Percentiles rank a stretch among this genome's conserved stretches.
These are phyloP conservation scores for Spatholobus suberectus DNA, from an alignment of 306 rosid genomes.

Conservation along the genomic window DNA sequence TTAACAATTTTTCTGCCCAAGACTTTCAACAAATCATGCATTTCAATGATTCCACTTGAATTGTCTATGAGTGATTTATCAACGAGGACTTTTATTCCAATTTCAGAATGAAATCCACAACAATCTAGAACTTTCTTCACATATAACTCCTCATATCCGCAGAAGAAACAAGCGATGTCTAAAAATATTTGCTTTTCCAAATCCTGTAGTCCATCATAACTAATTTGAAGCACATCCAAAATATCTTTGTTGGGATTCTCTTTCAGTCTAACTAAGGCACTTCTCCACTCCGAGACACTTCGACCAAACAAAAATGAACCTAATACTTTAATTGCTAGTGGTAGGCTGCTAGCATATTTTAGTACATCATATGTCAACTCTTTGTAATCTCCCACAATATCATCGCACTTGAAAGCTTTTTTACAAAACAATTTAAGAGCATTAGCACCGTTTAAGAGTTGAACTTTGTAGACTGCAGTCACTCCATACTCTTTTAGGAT, in stretches of 20 bases:
- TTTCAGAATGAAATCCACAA: not conserved
- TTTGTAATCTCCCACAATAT: not conserved
- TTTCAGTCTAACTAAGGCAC: not conserved
- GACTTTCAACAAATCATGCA: not conserved
- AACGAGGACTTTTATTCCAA: conserved; percentile 29
- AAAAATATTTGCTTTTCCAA: conserved; percentile 35
- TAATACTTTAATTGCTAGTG: not conserved
- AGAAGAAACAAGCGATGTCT: conserved; percentile 37
- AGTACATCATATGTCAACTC: not conserved
- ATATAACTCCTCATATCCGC: accelerated
- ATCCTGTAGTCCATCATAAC: not conserved
- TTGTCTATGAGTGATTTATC: conserved; percentile 37
- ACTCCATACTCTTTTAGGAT: conserved; percentile 5
- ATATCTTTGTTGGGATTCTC: not conserved
- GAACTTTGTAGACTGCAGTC: not conserved
- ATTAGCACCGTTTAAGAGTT: not conserved
- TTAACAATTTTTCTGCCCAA: not conserved
- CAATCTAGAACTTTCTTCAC: not conserved
- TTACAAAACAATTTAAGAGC: conserved; percentile 23
- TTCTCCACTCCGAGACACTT: not conserved
- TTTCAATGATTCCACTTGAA: accelerated
- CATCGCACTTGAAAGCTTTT: conserved; percentile 34
- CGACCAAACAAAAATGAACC: not conserved
- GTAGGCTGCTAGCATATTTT: not conserved
- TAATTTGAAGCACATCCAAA: conserved; percentile 2